Percentiles rank a stretch among this genome's conserved stretches.
Conservation (phyloP, 108 stramenopile species). For the Skeletonema marinoi region DNA sequence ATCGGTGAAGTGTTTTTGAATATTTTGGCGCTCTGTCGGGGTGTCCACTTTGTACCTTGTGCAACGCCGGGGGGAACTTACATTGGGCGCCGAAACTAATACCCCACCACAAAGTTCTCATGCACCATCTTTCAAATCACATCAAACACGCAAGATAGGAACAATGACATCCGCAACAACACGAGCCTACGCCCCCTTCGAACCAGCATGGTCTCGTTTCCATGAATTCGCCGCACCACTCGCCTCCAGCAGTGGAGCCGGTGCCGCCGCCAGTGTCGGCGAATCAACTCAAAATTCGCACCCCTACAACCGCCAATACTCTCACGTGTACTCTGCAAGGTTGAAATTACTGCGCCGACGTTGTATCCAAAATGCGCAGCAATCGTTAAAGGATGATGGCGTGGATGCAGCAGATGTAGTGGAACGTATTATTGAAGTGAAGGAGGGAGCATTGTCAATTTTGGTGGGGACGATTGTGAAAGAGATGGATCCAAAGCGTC, state of each 20-base stretch:
- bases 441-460: conserved; percentile 60
- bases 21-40: too few species aligned
- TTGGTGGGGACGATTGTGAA: conserved; percentile 82
- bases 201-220: conserved; percentile 50
- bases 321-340: conserved; percentile 81
- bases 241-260: conserved; percentile 26
- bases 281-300: conserved; percentile 23
- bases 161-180: conserved; percentile 7
- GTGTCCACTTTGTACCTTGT: too few species aligned
- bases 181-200: conserved; percentile 41
- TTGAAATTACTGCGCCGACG: conserved; percentile 53
- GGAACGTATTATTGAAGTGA: conserved; percentile 72
- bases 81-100: too few species aligned
- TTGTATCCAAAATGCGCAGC: conserved; percentile 50
- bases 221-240: conserved; percentile 36
- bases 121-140: neutral
- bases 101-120: too few species aligned
- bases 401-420: conserved; percentile 31
- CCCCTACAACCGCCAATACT: conserved; percentile 84
- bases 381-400: conserved; percentile 10
- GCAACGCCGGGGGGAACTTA: too few species aligned
- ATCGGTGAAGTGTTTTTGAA: too few species aligned
- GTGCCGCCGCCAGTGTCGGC: conserved; percentile 19
- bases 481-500: conserved; percentile 44
- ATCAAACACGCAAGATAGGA: neutral